Evolutionary conservation across 2,329 filamentous ascomycete species (phyloP).

Genomic region (Sclerotinia subarctica): DNA sequence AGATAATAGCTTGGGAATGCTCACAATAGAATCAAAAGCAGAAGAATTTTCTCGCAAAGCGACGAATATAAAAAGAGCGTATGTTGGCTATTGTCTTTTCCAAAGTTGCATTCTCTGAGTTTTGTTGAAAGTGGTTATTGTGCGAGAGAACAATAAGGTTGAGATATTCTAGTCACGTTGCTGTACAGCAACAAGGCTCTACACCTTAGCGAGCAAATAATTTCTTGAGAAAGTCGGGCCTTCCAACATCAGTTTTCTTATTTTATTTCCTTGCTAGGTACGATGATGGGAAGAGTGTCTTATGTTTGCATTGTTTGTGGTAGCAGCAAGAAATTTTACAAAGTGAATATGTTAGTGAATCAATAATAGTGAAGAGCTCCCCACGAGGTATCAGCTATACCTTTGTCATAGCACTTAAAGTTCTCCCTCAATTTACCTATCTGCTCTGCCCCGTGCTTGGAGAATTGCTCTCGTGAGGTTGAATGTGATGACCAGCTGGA

Average conservation of each 20-base stretch:
- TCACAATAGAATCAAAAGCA: slow-evolving; percentile 16
- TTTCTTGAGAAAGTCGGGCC: background rate
- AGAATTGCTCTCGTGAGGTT: background rate
- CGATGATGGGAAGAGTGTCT: background rate
- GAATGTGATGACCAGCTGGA: background rate
- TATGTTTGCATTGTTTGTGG: background rate
- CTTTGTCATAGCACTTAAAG: background rate
- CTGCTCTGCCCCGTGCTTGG: background rate
- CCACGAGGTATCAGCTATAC: background rate
- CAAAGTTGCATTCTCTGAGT: background rate
- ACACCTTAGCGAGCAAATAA: slow-evolving; percentile 4
- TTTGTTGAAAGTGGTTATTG: slow-evolving; percentile 15
- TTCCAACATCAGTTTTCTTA: background rate
- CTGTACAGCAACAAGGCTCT: slow-evolving; percentile 10
- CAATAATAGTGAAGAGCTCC: background rate
- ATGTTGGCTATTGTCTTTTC: background rate
- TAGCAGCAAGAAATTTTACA: background rate
- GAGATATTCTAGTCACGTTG: background rate
- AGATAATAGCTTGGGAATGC: background rate
- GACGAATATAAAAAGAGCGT: slow-evolving; percentile 2
- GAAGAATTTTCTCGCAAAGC: slow-evolving; percentile 4
- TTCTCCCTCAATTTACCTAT: background rate
- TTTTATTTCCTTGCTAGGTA: background rate
- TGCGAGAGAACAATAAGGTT: slow-evolving; percentile 9
- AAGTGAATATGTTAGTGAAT: background rate